A percentile compares a stretch with the other conserved stretches of the same genome.
phyloP scores from a whole-genome alignment of 23 red algal species.

The Gracilariopsis chorda region DNA sequence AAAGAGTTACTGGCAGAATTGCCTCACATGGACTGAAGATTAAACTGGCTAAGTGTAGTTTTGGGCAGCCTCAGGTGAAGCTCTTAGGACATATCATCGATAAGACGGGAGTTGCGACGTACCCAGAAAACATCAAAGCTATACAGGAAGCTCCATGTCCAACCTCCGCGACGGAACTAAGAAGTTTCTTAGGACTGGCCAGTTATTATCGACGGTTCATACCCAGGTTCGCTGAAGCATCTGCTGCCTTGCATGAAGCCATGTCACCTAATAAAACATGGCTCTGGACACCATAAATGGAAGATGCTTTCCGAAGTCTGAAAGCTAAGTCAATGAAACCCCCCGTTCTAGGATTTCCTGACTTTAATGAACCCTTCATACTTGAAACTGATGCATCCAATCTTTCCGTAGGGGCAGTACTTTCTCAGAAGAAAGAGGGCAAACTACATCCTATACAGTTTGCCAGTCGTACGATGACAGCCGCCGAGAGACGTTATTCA shows the following conservation, averaged over 20 bases:
- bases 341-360: neutral
- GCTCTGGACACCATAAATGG: neutral
- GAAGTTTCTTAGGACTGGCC: neutral
- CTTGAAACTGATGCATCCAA: neutral
- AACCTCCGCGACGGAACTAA: neutral
- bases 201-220: neutral
- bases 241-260: neutral
- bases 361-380: neutral
- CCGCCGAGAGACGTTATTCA: neutral
- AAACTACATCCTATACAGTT: neutral
- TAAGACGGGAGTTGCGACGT: neutral
- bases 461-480: neutral
- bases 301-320: neutral
- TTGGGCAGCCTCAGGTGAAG: neutral
- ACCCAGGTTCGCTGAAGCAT: neutral
- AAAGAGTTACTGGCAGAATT: neutral
- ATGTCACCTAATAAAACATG: neutral
- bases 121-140: neutral
- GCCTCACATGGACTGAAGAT: neutral
- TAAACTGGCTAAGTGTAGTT: neutral
- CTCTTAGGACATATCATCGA: neutral
- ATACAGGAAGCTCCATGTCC: neutral
- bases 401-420: neutral
- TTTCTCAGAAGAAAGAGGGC: neutral
- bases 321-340: neutral